Evolutionary conservation across 768 basidiomycete genomes (phyloP).

Genomic region (Termitomyces titanicus): DNA sequence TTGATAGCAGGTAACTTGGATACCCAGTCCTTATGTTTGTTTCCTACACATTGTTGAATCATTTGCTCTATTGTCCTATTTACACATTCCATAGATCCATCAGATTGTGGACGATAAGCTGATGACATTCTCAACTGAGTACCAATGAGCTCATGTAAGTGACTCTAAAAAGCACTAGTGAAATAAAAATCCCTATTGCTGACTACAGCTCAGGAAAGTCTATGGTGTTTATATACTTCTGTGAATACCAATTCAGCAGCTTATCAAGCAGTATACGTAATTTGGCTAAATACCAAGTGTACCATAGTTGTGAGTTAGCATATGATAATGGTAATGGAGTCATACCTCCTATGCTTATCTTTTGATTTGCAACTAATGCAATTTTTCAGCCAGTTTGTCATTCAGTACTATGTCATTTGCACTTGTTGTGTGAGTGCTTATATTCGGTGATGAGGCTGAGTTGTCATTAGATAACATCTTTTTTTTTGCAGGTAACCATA

Average conservation of each 20-base stretch:
- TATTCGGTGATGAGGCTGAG: too few species aligned
- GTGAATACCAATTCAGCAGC: neutral
- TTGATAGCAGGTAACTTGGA: neutral
- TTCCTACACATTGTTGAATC: neutral
- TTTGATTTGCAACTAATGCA: neutral
- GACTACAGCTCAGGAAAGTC: slow-evolving; percentile 11
- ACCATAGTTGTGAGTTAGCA: too few species aligned
- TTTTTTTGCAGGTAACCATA: too few species aligned
- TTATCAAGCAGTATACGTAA: neutral
- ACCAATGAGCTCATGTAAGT: slow-evolving; percentile 23
- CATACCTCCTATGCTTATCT: neutral
- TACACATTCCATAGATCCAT: neutral
- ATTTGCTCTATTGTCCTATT: too few species aligned
- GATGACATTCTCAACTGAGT: slow-evolving; percentile 7
- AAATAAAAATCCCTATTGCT: slow-evolving; percentile 3
- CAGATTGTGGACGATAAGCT: slow-evolving; percentile 10
- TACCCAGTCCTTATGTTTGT: neutral
- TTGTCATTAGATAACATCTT: too few species aligned
- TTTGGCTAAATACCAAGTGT: too few species aligned
- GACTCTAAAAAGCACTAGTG: slow-evolving; percentile 32
- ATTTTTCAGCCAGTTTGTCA: too few species aligned
- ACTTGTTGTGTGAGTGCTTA: too few species aligned
- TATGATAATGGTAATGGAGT: too few species aligned
- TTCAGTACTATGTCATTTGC: too few species aligned
- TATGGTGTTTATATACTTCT: neutral